Conservation (phyloP, 2,329 filamentous ascomycete genomes). For the Gremmenia infestans region DNA sequence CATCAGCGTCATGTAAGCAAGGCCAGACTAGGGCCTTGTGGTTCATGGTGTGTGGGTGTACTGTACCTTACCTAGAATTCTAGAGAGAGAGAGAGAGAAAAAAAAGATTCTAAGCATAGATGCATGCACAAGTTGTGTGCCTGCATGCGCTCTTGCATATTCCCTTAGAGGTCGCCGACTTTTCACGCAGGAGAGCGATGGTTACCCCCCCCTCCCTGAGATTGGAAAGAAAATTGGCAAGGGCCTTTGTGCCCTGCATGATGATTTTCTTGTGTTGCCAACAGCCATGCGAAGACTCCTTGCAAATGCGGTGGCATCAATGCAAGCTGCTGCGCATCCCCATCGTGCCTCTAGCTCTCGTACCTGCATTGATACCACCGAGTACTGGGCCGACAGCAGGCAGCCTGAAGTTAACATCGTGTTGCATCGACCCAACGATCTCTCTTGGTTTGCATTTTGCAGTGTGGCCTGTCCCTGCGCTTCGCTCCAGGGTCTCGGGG, state of each 20-base stretch:
- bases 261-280: neutral
- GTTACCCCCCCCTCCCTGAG: neutral
- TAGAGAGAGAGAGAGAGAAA: neutral
- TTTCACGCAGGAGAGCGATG: neutral
- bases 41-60: neutral
- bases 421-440: neutral
- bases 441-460: neutral
- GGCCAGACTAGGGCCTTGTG: neutral
- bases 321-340: neutral
- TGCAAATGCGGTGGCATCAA: neutral
- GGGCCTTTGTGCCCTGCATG: neutral
- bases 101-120: conserved; percentile 6
- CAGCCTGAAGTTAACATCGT: neutral
- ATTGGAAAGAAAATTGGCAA: neutral
- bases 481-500: neutral
- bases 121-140: neutral
- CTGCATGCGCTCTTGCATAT: neutral
- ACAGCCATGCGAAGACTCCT: neutral
- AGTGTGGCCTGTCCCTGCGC: neutral
- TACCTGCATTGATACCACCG: conserved; percentile 5
- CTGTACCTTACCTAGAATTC: neutral
- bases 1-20: neutral
- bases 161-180: neutral
- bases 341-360: neutral
- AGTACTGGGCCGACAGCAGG: neutral